These are phyloP conservation scores for Aspergillus pseudonomiae DNA, from an alignment of 2,329 filamentous ascomycete genomes.

Conservation along the genomic window DNA sequence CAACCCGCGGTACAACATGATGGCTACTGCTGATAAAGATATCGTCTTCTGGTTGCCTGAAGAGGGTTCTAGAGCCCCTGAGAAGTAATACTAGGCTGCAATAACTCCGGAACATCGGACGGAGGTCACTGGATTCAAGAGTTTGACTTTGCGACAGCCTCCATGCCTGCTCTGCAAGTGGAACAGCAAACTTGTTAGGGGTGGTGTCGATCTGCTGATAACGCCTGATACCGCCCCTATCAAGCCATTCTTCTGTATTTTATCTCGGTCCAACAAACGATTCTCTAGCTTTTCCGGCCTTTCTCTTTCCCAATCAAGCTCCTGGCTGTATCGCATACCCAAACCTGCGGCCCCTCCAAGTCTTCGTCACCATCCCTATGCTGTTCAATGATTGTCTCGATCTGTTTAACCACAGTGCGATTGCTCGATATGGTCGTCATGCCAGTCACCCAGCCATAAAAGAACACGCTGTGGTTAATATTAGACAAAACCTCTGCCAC, in stretches of 20 bases:
- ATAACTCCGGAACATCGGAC: background rate
- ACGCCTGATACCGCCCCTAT: background rate
- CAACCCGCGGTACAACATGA: constrained; percentile 89
- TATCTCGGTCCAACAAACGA: constrained; percentile 2
- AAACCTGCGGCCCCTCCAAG: constrained; percentile 63
- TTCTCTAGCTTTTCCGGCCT: constrained; percentile 36
- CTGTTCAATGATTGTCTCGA: constrained; percentile 62
- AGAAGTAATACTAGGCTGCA: constrained; percentile 31
- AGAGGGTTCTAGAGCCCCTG: constrained; percentile 44
- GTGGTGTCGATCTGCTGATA: background rate
- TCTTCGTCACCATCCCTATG: constrained; percentile 51
- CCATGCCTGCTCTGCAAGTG: background rate
- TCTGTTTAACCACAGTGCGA: constrained; percentile 65
- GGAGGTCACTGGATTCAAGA: background rate
- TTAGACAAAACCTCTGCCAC: constrained; percentile 55
- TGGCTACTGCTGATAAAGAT: constrained; percentile 87
- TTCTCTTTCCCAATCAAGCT: constrained; percentile 71
- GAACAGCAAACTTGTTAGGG: background rate
- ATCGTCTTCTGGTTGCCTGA: constrained; percentile 78
- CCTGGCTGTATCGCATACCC: constrained; percentile 66
- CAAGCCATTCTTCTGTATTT: background rate
- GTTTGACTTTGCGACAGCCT: background rate
- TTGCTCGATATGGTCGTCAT: constrained; percentile 74
- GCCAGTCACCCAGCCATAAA: constrained; percentile 68
- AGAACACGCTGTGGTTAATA: constrained; percentile 71